Percentiles rank a stretch among this genome's conserved stretches.
These are phyloP conservation scores for Aeschynomene evenia DNA, from an alignment of 306 rosid genomes.

Conservation along the genomic window DNA sequence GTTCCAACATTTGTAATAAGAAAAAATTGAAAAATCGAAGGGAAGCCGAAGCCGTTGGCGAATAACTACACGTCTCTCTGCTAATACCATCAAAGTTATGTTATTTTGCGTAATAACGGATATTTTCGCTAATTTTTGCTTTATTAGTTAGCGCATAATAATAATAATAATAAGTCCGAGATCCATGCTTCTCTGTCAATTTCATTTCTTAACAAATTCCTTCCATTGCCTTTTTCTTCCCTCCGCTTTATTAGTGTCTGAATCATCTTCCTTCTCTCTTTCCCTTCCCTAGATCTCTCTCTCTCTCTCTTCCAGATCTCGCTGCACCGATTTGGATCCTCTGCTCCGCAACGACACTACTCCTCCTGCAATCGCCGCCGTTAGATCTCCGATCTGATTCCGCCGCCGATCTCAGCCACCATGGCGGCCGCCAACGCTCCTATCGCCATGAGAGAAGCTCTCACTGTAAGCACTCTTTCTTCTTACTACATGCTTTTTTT, in stretches of 20 bases:
- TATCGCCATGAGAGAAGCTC: conserved; percentile 91
- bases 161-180: conserved; percentile 29
- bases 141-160: conserved; percentile 27
- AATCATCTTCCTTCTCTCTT: conserved; percentile 17
- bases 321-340: conserved; percentile 48
- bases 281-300: conserved; percentile 37
- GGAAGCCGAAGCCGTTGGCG: background rate
- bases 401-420: conserved; percentile 44
- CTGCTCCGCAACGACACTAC: background rate
- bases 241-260: conserved; percentile 42
- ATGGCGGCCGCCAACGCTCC: conserved; percentile 99
- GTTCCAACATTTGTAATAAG: background rate
- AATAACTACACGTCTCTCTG: background rate
- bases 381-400: conserved; percentile 44
- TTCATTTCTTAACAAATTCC: conserved; percentile 29
- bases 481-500: background rate
- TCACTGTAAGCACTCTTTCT: conserved; percentile 64
- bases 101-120: background rate
- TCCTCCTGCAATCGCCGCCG: conserved; percentile 23
- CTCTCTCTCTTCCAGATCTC: conserved; percentile 54
- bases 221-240: conserved; percentile 16
- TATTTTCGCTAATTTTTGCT: no score
- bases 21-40: background rate
- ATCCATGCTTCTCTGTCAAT: conserved; percentile 29
- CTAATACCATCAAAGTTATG: background rate